Base-by-base conservation (phyloP, 2,329 filamentous ascomycete genomes). In the Pyricularia pennisetigena region DNA sequence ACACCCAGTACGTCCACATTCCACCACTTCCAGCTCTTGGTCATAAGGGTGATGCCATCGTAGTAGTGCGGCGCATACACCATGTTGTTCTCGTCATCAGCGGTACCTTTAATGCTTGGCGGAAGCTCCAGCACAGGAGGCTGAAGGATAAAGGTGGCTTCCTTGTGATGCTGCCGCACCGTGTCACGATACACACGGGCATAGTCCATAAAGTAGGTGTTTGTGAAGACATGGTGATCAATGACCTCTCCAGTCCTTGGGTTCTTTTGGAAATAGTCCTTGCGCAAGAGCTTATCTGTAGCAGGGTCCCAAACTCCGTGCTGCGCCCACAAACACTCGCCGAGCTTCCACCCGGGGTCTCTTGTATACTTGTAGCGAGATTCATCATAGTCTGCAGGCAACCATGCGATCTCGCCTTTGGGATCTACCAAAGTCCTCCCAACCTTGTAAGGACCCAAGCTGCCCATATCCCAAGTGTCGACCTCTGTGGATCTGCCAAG, bases 1-100 rank as follows among this genome's bases (percentile, higher is more conserved):
- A 99, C 87, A 2, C 95, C 95, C 66, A 99, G 88, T 4, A 99
- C 92, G 76, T 99, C 95, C 8, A 99, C 91, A 73, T 99, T 99
- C 91, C 95, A 99, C 20, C 90, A 88, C 57, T 94, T 90, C 95
- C 95, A 99, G 78, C 97, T 97, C 80, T 99, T 99, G 14, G 93
- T 98, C 85, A 99, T 91, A 4, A 99, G 83, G 0, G 95, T 99
- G 68, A 99, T 90, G 12, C 95, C 95, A 73, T 99, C 95, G 77
- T 99, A 99, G 76, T 92, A 99, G 78, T 99, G 95, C 1, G 94
- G 93, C 10, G 95, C 90, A 77, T 97, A 98, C 2, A 94, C 91
- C 86, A 98, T 90, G 70, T 90, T 92, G 3, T 88, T 88, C 72
- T 99, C 94, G 73, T 98, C 94, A 75, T 98, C 94, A 30, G 84